Base-by-base conservation (phyloP, 805 yeast genomes). In the Lachancea nothofagi region DNA sequence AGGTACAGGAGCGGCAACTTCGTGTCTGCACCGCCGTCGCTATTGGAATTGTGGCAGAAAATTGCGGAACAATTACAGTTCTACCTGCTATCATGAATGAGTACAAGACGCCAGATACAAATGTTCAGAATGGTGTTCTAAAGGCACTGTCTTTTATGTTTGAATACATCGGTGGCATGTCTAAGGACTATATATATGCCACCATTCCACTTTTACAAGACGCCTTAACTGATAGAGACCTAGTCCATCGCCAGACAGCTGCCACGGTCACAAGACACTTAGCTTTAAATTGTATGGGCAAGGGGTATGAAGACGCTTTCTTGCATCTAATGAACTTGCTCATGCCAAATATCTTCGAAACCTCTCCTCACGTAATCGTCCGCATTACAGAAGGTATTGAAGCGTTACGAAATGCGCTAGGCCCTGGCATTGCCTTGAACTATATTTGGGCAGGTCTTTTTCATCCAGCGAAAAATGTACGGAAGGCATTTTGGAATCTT, bases 1-100 rank as follows among this genome's bases (percentile, higher is more conserved):
- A 85, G 44, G 95, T 89, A 6, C 97, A 90, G 57, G 97, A 93
- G 57, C 83, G 99, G 55, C 99, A 93, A 64, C 70, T 86, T 29
- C 80, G 99, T 55, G 96, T 93, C 7, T 90, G 96, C 59, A 87
- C 97, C 0, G 96, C 98, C 5, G 97, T 93, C 29, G 99, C 99
- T 0, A 85, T 93, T 48, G 98, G 95, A 26, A 88, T 93, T 50
- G 95, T 93, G 7, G 97, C 97, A 0, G 93, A 89, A 43, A 78
- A 83, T 0, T 93, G 97, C 61, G 77, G 86, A 0, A 96, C 97
- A 0, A 93, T 84, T 62, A 86, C 97, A 0, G 95, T 90, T 0
- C 61, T 93, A 7, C 98, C 99, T 0, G 95, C 96, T 0, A 66
- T 93, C 36, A 84, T 93, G 95, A 88, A 90, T 61, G 98, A 93